These are phyloP conservation scores for Agastache rugosa DNA, from an alignment of 257 asterid genomes.

Conservation along the genomic window DNA sequence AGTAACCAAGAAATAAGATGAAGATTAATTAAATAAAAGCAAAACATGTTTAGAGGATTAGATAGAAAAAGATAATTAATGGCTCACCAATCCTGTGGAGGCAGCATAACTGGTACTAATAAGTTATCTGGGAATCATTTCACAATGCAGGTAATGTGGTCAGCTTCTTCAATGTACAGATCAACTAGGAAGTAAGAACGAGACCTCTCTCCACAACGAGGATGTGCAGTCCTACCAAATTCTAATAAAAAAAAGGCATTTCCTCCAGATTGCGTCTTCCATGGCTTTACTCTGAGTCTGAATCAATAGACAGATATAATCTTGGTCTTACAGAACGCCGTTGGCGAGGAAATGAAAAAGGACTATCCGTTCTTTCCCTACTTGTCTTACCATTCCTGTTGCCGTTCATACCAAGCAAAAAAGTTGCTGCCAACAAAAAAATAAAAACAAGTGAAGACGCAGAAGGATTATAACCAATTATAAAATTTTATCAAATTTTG, in stretches of 20 bases:
- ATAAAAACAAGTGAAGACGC: not conserved
- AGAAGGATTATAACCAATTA: not conserved
- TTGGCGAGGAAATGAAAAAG: conserved; percentile 83
- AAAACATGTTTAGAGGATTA: not conserved
- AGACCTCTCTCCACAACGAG: conserved; percentile 20
- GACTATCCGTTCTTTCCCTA: conserved; percentile 85
- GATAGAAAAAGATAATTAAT: conserved; percentile 14
- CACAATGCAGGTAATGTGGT: conserved; percentile 26
- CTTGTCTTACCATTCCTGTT: conserved; percentile 57
- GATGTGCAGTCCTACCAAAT: conserved; percentile 17
- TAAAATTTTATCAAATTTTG: not conserved
- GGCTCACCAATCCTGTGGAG: conserved; percentile 43
- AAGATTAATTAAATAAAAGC: not conserved
- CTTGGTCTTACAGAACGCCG: conserved; percentile 94
- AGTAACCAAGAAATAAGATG: conserved; percentile 33
- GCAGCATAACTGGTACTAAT: conserved; percentile 33
- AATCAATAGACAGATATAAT: conserved; percentile 70
- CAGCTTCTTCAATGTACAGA: conserved; percentile 40
- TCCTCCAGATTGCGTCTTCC: conserved; percentile 18
- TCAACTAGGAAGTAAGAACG: conserved; percentile 29
- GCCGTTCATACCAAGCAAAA: conserved; percentile 64
- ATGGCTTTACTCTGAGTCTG: conserved; percentile 76
- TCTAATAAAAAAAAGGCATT: not conserved
- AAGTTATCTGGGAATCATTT: conserved; percentile 23
- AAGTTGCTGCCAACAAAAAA: conserved; percentile 60